Base-by-base conservation (phyloP, 805 yeast species). In the Candida quercuum region DNA sequence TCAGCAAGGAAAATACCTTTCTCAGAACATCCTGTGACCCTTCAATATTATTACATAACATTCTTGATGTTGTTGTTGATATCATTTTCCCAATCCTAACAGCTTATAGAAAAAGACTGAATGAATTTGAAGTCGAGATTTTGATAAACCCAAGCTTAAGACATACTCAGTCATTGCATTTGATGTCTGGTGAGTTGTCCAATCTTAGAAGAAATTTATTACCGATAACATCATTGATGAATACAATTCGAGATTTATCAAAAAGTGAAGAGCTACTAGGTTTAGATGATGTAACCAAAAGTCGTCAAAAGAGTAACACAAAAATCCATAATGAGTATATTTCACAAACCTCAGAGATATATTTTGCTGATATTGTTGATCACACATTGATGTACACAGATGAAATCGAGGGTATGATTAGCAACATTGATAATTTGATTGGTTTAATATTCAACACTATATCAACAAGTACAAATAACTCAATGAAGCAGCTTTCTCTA, bases 361-460 rank as follows among this genome's bases (percentile, higher is more conserved):
- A 76, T 46, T 52, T 76, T 30, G 64, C 71, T 6, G 82, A 77
- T 59, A 76, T 77, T 12, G 64, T 68, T 8, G 83, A 77, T 54
- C 83, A 77, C 47, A 63, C 75, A 3, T 48, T 67, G 37, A 58
- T 73, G 38, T 74, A 66, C 42, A 63, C 75, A 1, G 76, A 74
- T 39, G 79, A 74, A 33, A 64, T 77, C 32, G 74, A 72, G 35
- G 64, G 69, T 16, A 77, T 77, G 82, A 57, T 68, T 18, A 60
- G 64, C 34, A 72, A 70, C 12, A 71, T 75, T 19, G 72, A 71
- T 43, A 70, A 72, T 42, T 60, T 76, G 43, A 67, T 71, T 33
- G 69, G 69, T 35, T 52, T 77, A 38, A 70, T 74, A 9, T 77
- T 76, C 61, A 77, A 77, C 45, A 76, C 80, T 3, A 68, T 76